Conservation (phyloP, 352 stramenopile genomes). For the Phytopythium helicoides region DNA sequence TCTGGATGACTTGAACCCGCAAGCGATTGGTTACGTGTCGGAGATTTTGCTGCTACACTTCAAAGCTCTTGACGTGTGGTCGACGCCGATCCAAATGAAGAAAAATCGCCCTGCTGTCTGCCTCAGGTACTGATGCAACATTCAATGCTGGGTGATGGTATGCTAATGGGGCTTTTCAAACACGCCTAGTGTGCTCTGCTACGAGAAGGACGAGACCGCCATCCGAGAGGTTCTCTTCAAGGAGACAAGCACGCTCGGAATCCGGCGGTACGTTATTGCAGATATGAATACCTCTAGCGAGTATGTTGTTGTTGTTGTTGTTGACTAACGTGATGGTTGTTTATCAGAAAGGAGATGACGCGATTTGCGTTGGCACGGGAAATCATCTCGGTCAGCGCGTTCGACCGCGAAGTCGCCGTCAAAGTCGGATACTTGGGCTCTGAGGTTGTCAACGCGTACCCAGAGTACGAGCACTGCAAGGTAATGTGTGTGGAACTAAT, state of each 20-base stretch:
- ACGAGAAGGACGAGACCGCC: conserved; percentile 40
- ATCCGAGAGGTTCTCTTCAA: conserved; percentile 68
- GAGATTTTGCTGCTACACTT: conserved; percentile 60
- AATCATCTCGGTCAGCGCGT: conserved; percentile 44
- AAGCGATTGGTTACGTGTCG: conserved; percentile 77
- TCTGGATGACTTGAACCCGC: conserved; percentile 89
- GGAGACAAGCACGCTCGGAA: conserved; percentile 88
- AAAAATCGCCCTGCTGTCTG: conserved; percentile 81
- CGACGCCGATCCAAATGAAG: conserved; percentile 90
- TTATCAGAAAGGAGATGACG: conserved; percentile 49
- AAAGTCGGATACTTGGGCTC: conserved; percentile 58
- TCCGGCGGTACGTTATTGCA: conserved; percentile 58
- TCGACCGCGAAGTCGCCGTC: conserved; percentile 43
- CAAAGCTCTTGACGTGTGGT: conserved; percentile 87
- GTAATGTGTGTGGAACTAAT: no score
- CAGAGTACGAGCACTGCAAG: conserved; percentile 86
- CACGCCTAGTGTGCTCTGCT: conserved; percentile 73
- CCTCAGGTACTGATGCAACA: conserved; percentile 43
- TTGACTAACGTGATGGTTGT: background rate
- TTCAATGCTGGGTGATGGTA: background rate
- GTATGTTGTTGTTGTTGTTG: background rate
- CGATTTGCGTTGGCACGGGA: conserved; percentile 49
- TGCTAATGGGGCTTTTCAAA: background rate
- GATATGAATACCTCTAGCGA: conserved; percentile 8
- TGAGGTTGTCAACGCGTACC: conserved; percentile 66